phyloP scores from a whole-genome alignment of 148 eudicot species.

The Amaranthus hypochondriacus region DNA sequence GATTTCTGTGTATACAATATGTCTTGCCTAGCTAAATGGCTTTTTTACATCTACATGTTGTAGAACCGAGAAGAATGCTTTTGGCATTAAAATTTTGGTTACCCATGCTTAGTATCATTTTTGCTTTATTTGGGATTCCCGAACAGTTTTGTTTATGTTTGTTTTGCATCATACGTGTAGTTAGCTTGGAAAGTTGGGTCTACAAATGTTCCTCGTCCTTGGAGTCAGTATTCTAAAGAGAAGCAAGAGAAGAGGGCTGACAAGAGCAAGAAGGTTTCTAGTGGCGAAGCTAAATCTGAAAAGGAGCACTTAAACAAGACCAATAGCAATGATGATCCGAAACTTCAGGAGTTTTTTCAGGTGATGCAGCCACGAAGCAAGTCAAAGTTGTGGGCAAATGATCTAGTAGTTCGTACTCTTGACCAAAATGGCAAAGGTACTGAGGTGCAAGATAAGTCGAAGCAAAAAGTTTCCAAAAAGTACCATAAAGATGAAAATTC shows the following conservation, averaged over 20 bases:
- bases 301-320: slow-evolving; percentile 24
- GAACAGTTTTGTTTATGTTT: neutral
- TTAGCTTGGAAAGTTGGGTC: slow-evolving; percentile 80
- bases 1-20: neutral
- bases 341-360: slow-evolving; percentile 65
- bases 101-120: neutral
- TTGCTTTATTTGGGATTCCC: slow-evolving; percentile 1
- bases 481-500: slow-evolving; percentile 25
- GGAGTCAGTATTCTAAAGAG: slow-evolving; percentile 75
- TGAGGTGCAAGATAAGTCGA: slow-evolving; percentile 19
- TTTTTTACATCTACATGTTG: neutral
- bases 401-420: slow-evolving; percentile 37
- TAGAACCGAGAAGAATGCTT: neutral
- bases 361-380: slow-evolving; percentile 73
- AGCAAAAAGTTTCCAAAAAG: slow-evolving; percentile 15
- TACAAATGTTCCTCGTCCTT: slow-evolving; percentile 75
- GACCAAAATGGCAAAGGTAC: slow-evolving; percentile 27
- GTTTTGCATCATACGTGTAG: slow-evolving; percentile 25
- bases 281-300: slow-evolving; percentile 19
- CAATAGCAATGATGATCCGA: slow-evolving; percentile 43
- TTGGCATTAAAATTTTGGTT: neutral
- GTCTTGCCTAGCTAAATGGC: neutral
- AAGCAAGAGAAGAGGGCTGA: slow-evolving; percentile 40
- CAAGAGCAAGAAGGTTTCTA: slow-evolving; percentile 32
- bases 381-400: slow-evolving; percentile 89